Conservation (phyloP, 139 green algal genomes). For the Chlamydomonas asymmetrica region DNA sequence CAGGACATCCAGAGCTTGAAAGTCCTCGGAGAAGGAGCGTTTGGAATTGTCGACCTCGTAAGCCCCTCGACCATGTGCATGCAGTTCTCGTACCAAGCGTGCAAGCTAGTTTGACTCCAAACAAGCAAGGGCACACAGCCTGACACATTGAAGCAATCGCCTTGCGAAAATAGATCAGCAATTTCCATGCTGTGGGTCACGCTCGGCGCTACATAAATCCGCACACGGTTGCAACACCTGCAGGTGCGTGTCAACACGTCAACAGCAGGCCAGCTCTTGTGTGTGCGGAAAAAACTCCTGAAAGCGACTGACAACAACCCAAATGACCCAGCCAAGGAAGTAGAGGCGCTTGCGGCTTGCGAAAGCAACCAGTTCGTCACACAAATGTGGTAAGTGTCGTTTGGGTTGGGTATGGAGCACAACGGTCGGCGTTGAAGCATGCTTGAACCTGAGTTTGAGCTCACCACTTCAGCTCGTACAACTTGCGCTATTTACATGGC, state of each 20-base stretch:
- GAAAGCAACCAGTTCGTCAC: slow-evolving; percentile 9
- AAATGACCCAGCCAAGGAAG: slow-evolving; percentile 23
- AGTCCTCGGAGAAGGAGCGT: slow-evolving; percentile 48
- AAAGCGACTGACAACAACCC: slow-evolving; percentile 27
- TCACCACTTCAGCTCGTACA: too few relatives aligned
- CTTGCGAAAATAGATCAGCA: too few relatives aligned
- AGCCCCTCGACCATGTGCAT: too few relatives aligned
- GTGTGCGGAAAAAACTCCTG: slow-evolving; percentile 50
- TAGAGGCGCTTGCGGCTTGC: slow-evolving; percentile 21
- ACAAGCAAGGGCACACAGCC: neutral
- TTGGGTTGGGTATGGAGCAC: too few relatives aligned
- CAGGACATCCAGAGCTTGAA: slow-evolving; percentile 18
- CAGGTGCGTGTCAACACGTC: slow-evolving; percentile 19
- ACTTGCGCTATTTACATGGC: too few relatives aligned
- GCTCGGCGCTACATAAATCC: too few relatives aligned
- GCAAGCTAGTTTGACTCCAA: neutral
- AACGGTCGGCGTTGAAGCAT: too few relatives aligned
- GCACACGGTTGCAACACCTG: too few relatives aligned
- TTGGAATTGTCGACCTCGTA: slow-evolving; percentile 50
- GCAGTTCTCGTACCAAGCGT: too few relatives aligned
- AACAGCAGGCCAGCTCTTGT: slow-evolving; percentile 27
- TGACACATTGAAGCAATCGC: neutral
- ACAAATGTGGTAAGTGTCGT: slow-evolving; percentile 30
- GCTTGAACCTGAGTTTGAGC: too few relatives aligned
- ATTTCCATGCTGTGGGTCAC: too few relatives aligned